These are phyloP conservation scores for Malus asiatica DNA, from an alignment of 306 rosid genomes.

Conservation along the genomic window DNA sequence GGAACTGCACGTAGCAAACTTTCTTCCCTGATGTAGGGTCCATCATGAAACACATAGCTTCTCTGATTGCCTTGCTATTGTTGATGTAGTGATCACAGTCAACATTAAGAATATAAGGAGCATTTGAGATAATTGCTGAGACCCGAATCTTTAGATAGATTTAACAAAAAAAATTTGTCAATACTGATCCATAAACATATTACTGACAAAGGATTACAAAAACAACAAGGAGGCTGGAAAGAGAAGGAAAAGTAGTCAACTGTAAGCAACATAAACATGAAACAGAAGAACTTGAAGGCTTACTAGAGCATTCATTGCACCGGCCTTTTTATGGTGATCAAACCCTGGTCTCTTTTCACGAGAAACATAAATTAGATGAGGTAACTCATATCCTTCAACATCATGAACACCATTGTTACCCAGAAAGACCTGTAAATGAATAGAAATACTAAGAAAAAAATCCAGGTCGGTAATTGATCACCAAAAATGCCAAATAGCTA, in stretches of 20 bases:
- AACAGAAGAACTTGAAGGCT: constrained; percentile 8
- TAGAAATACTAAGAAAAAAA: background rate
- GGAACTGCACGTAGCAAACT: constrained; percentile 93
- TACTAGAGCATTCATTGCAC: constrained; percentile 96
- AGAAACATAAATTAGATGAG: constrained; percentile 83
- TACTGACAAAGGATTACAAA: background rate
- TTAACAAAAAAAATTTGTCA: background rate
- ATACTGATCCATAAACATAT: background rate
- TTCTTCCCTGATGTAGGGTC: constrained; percentile 90
- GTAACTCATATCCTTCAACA: constrained; percentile 80
- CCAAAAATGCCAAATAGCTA: background rate
- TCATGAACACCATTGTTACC: constrained; percentile 81
- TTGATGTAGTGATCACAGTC: constrained; percentile 98
- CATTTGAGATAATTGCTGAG: constrained; percentile 77
- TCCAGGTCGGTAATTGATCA: background rate
- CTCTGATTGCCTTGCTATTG: constrained; percentile 94
- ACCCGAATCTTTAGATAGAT: constrained; percentile 61
- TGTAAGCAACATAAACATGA: background rate
- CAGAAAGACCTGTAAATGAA: constrained; percentile 59
- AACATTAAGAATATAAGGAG: constrained; percentile 84
- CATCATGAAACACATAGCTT: constrained; percentile 99
- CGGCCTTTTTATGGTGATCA: constrained; percentile 95
- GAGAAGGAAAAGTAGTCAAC: background rate
- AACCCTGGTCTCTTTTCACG: constrained; percentile 97
- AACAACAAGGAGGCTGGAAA: background rate